These are phyloP conservation scores for Chlamydomonas urium DNA, from an alignment of 139 green algal genomes.

Conservation along the genomic window DNA sequence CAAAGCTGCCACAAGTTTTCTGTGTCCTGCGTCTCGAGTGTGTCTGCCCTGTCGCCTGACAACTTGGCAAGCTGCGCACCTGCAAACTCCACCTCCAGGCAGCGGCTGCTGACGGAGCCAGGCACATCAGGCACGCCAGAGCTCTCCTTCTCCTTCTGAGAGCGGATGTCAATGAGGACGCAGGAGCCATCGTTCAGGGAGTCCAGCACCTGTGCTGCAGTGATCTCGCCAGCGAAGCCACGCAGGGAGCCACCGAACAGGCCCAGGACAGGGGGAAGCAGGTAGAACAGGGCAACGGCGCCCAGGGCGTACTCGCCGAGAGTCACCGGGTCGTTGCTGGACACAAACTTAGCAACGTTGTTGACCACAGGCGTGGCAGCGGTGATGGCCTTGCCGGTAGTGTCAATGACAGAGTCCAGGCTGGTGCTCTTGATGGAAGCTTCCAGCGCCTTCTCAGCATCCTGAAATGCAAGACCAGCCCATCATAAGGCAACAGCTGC, in stretches of 20 bases:
- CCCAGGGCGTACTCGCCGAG: constrained; percentile 61
- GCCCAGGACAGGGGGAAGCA: constrained; percentile 49
- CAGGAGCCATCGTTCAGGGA: constrained; percentile 25
- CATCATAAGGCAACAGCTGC: no score
- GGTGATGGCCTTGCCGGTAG: constrained; percentile 32
- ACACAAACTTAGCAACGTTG: constrained; percentile 46
- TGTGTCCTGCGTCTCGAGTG: no score
- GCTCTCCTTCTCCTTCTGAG: constrained; percentile 52
- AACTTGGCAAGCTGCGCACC: no score
- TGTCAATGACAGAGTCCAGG: constrained; percentile 27
- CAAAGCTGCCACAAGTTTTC: no score
- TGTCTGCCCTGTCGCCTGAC: no score
- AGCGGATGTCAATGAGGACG: constrained; percentile 81
- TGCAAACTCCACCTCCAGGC: constrained; percentile 15
- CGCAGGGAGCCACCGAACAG: constrained; percentile 35
- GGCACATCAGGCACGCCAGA: constrained; percentile 76
- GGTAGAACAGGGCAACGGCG: constrained; percentile 14
- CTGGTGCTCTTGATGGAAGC: constrained; percentile 28
- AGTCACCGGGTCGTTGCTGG: constrained; percentile 43
- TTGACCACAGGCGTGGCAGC: constrained; percentile 49
- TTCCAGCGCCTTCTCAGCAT: not conserved
- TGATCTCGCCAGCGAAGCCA: constrained; percentile 52
- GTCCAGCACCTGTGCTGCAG: constrained; percentile 57
- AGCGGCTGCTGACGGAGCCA: constrained; percentile 18
- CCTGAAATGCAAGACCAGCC: no score